phyloP scores from a whole-genome alignment of 768 basidiomycete genomes.

The Russula sp. region DNA sequence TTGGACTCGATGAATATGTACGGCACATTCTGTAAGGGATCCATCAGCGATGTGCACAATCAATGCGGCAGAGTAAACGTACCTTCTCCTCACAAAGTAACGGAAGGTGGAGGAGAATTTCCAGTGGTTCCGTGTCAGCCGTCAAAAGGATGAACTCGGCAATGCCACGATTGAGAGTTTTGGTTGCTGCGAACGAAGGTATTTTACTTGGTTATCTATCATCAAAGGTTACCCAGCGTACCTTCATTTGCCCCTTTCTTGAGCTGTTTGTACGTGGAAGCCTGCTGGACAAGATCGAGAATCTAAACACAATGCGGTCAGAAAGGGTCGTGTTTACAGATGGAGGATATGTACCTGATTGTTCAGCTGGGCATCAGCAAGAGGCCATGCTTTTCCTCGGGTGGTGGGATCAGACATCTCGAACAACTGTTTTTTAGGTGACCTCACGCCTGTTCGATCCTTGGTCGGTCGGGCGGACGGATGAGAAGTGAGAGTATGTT shows the following conservation, averaged over 20 bases:
- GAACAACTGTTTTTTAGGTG: slow-evolving; percentile 35
- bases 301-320: slow-evolving; percentile 51
- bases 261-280: slow-evolving; percentile 94
- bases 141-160: slow-evolving; percentile 98
- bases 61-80: slow-evolving; percentile 18
- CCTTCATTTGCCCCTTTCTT: slow-evolving; percentile 99
- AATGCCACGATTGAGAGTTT: slow-evolving; percentile 96
- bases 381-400: slow-evolving; percentile 83
- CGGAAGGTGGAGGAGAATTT: slow-evolving; percentile 95
- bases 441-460: slow-evolving; percentile 85
- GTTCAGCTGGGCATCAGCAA: slow-evolving; percentile 81
- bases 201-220: neutral
- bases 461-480: slow-evolving; percentile 77
- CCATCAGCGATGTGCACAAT: neutral
- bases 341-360: slow-evolving; percentile 60
- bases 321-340: slow-evolving; percentile 6
- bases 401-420: slow-evolving; percentile 56
- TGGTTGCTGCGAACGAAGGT: slow-evolving; percentile 63
- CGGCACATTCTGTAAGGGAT: slow-evolving; percentile 76
- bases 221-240: slow-evolving; percentile 36
- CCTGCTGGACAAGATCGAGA: slow-evolving; percentile 93
- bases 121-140: slow-evolving; percentile 94
- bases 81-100: slow-evolving; percentile 98
- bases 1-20: slow-evolving; percentile 96
- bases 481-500: neutral